Conservation (phyloP, 2,329 filamentous ascomycete species). For the Aspergillus carbonarius region DNA sequence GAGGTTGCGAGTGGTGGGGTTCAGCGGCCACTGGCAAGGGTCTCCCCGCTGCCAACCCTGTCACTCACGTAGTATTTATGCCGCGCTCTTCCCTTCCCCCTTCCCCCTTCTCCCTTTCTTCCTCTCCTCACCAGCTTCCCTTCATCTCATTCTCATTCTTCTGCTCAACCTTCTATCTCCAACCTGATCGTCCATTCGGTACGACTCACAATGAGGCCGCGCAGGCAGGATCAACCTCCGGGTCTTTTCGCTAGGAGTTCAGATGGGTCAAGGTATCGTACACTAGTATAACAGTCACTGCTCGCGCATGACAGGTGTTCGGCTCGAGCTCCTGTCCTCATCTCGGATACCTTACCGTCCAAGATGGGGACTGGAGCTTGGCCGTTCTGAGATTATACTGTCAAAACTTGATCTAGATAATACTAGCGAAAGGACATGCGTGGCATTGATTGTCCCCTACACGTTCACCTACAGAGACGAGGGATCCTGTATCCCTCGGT, state of each 20-base stretch:
- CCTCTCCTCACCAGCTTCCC: too few species aligned
- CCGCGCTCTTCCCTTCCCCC: slow-evolving; percentile 6
- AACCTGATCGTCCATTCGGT: slow-evolving; percentile 22
- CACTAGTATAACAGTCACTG: slow-evolving; percentile 39
- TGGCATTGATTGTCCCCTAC: slow-evolving; percentile 54
- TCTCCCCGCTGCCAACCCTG: background rate
- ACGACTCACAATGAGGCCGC: slow-evolving; percentile 33
- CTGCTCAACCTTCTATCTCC: background rate
- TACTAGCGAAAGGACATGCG: slow-evolving; percentile 87
- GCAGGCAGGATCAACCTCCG: slow-evolving; percentile 20
- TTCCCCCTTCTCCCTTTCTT: too few species aligned
- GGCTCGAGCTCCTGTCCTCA: slow-evolving; percentile 16
- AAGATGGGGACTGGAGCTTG: slow-evolving; percentile 4
- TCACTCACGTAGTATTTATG: background rate
- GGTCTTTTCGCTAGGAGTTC: slow-evolving; percentile 31
- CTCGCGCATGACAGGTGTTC: slow-evolving; percentile 48
- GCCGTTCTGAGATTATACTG: slow-evolving; percentile 73
- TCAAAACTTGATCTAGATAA: slow-evolving; percentile 84
- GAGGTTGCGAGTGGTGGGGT: background rate
- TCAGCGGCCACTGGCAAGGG: background rate
- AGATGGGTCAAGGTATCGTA: slow-evolving; percentile 46
- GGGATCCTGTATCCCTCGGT: slow-evolving; percentile 20
- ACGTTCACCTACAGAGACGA: slow-evolving; percentile 22
- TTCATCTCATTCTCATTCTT: background rate
- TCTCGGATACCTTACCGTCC: background rate